Evolutionary conservation across 192 early-diverging fungal genomes (phyloP).

Genomic region (Dimargaris verticillata): DNA sequence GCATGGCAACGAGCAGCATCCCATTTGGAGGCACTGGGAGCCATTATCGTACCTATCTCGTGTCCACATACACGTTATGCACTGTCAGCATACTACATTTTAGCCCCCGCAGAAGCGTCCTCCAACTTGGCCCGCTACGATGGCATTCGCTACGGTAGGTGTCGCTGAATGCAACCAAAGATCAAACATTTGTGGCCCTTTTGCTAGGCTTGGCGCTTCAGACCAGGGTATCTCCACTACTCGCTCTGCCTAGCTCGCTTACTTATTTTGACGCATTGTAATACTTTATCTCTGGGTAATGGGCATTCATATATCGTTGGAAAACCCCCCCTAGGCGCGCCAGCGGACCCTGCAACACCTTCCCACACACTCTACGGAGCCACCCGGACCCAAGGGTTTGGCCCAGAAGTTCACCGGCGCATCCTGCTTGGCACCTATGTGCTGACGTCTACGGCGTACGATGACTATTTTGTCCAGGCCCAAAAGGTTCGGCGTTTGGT

Average conservation of each 20-base stretch:
- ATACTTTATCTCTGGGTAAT: too few species aligned
- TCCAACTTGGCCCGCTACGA: slow-evolving; percentile 83
- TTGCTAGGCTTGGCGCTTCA: neutral
- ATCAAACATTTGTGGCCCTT: too few species aligned
- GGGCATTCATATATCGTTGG: too few species aligned
- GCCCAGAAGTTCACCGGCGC: slow-evolving; percentile 62
- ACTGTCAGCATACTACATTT: slow-evolving; percentile 71
- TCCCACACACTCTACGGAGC: slow-evolving; percentile 29
- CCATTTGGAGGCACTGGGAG: slow-evolving; percentile 38
- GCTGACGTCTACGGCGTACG: slow-evolving; percentile 48
- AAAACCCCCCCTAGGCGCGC: too few species aligned
- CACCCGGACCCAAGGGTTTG: slow-evolving; percentile 55
- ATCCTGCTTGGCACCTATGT: slow-evolving; percentile 79
- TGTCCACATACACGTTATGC: slow-evolving; percentile 51
- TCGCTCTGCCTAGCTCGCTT: too few species aligned
- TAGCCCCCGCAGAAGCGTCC: slow-evolving; percentile 79
- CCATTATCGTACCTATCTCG: slow-evolving; percentile 47
- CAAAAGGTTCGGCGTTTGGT: slow-evolving; percentile 67
- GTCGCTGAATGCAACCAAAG: neutral
- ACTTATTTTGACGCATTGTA: too few species aligned
- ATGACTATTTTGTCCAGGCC: slow-evolving; percentile 59
- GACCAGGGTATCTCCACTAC: neutral
- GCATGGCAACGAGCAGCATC: slow-evolving; percentile 44
- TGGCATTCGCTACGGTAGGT: slow-evolving; percentile 66
- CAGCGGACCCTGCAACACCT: too few species aligned